phyloP scores from a whole-genome alignment of 1,284 basidiomycete genomes.

The Sporisorium graminicola region DNA sequence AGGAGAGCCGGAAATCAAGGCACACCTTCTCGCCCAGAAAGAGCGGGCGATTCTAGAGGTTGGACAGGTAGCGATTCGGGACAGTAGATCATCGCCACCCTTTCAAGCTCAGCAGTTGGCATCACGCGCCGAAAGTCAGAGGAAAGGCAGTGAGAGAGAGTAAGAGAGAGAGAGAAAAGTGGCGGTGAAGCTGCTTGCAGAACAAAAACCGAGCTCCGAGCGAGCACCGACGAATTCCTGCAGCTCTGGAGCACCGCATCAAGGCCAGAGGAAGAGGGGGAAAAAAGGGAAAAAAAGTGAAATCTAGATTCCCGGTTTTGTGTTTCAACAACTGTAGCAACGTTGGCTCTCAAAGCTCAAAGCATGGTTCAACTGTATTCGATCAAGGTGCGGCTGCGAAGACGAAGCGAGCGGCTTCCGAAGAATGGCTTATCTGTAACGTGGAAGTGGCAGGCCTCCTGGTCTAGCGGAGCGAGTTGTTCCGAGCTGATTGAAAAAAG shows the following conservation, averaged over 20 bases:
- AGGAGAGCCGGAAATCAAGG: too few relatives aligned
- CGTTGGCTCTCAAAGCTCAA: not conserved
- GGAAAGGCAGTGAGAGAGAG: too few relatives aligned
- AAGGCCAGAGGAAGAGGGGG: too few relatives aligned
- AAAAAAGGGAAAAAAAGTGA: too few relatives aligned
- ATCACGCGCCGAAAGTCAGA: too few relatives aligned
- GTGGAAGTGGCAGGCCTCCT: not conserved
- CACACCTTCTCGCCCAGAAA: too few relatives aligned
- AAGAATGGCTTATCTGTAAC: not conserved
- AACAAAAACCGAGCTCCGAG: slow-evolving; percentile 24
- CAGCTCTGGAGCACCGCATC: not conserved
- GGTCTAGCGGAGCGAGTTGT: slow-evolving; percentile 2
- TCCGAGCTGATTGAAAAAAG: not conserved
- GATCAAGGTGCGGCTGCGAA: not conserved
- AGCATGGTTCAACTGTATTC: too few relatives aligned
- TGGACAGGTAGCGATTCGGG: too few relatives aligned
- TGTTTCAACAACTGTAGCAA: not conserved
- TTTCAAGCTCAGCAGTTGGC: too few relatives aligned
- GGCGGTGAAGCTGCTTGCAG: not conserved
- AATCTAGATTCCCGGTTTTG: not conserved
- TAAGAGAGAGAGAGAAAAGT: not conserved
- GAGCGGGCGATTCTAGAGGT: too few relatives aligned
- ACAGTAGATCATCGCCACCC: not conserved
- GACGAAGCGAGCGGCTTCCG: not conserved
- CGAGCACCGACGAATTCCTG: slow-evolving; percentile 15